Percentiles rank a stretch among this genome's conserved stretches.
These are phyloP conservation scores for Fusarium longipes DNA, from an alignment of 2,329 filamentous ascomycete genomes.

Conservation along the genomic window DNA sequence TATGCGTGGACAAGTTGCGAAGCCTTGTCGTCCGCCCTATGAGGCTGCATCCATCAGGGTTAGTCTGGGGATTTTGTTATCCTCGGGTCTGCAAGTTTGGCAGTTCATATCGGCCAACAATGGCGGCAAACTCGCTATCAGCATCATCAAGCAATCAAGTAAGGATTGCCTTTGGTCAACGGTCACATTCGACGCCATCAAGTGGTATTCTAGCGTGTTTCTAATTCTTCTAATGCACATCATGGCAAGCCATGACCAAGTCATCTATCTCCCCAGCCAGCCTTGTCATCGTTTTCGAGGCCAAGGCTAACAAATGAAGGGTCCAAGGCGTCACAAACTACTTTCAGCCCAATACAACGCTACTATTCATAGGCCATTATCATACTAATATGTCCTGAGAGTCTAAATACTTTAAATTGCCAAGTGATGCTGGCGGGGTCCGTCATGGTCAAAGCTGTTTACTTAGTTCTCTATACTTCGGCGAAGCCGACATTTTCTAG, in stretches of 20 bases:
- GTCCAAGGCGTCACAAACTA: neutral
- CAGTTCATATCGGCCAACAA: conserved; percentile 3
- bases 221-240: conserved; percentile 32
- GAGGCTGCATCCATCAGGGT: neutral
- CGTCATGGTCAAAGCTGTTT: neutral
- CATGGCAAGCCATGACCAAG: conserved; percentile 23
- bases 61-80: neutral
- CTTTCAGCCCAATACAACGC: neutral
- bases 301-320: conserved; percentile 1
- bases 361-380: conserved; percentile 16
- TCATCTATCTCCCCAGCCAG: conserved; percentile 30
- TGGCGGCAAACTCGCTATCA: neutral
- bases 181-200: neutral
- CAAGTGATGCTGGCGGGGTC: conserved; percentile 4
- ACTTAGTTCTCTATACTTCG: conserved; percentile 19
- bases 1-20: neutral
- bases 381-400: conserved; percentile 6
- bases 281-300: conserved; percentile 5
- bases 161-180: neutral
- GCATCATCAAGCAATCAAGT: neutral
- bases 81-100: neutral
- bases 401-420: conserved; percentile 21
- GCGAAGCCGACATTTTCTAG: conserved; percentile 37
- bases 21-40: neutral
- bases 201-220: conserved; percentile 29